Base-by-base conservation (phyloP, 1,284 basidiomycete genomes). In the Athelia sp. region DNA sequence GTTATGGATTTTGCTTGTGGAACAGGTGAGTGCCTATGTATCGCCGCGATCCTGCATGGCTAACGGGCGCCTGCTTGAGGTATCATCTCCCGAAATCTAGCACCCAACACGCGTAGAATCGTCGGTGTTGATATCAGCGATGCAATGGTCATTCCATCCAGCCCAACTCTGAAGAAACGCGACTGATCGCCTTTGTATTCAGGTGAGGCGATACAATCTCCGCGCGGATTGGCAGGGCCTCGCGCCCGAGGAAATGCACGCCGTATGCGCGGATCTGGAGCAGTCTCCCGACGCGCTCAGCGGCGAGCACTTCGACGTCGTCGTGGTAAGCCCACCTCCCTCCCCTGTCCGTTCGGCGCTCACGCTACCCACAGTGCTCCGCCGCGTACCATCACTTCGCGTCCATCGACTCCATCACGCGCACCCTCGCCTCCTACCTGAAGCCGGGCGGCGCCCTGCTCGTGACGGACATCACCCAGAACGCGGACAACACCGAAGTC, bases 61-160 rank as follows among this genome's bases (percentile, higher is more conserved):
- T n/a, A n/a, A n/a, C n/a, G n/a, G n/a, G n/a, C n/a, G n/a, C n/a
- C n/a, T n/a, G n/a, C n/a, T n/a, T n/a, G n/a, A 87, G 84, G 86
- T 4, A 59, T 81, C 18, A 58, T 87, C 21, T 82, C 84, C 2
- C 68, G 75, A 50, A 70, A 70, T 26, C 68, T 88, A 18, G 76
- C 75, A 0, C 71, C 78, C 11, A 62, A 80, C 52, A 71, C 73
- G 38, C 81, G 78, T 57, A 70, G 69, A 19, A 73, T 90, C 54
- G 64, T 87, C 23, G 87, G 86, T 3, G 77, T 84, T 29, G 87
- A 90, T 58, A 84, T 87, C 61, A 84, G 81, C 60, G 75, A 79
- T 53, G 73, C 61, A 3, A 77, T 81, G 67, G 77, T 89, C n/a
- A 77, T 6, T 9, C 36, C 6, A 6, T 29, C 6, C 36, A 40